Percentiles rank a stretch among this genome's conserved stretches.
These are phyloP conservation scores for Camelina neglecta DNA, from an alignment of 345 rosid genomes.

Conservation along the genomic window DNA sequence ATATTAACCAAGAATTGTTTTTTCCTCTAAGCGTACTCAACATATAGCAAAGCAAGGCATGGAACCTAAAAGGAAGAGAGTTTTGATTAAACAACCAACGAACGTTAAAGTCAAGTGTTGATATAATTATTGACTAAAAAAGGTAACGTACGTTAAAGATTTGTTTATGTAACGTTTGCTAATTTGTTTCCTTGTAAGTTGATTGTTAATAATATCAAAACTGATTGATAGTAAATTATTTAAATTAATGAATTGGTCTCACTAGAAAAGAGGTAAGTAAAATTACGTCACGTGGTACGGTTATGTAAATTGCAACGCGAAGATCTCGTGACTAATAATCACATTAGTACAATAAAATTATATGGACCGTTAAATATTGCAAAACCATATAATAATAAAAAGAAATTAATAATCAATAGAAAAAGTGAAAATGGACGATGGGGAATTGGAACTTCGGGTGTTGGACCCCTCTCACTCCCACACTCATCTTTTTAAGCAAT, in stretches of 20 bases:
- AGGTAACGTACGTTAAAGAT: neutral
- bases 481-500: slow-evolving; percentile 44
- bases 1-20: neutral
- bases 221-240: neutral
- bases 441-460: slow-evolving; percentile 25
- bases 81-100: neutral
- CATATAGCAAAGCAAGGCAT: neutral
- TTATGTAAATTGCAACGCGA: neutral
- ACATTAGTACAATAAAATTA: neutral
- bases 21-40: neutral
- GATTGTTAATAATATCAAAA: neutral
- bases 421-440: slow-evolving; percentile 41
- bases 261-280: neutral
- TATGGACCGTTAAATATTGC: slow-evolving; percentile 20
- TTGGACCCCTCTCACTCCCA: slow-evolving; percentile 32
- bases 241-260: neutral
- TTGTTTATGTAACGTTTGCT: slow-evolving; percentile 25
- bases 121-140: too few relatives aligned
- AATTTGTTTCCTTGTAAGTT: slow-evolving; percentile 6
- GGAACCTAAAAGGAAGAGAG: too few relatives aligned
- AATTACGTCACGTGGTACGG: slow-evolving; percentile 4
- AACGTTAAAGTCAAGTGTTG: neutral
- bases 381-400: neutral
- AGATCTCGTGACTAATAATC: neutral
- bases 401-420: neutral